phyloP scores from a whole-genome alignment of 768 basidiomycete genomes.

The Amanita molliuscula region DNA sequence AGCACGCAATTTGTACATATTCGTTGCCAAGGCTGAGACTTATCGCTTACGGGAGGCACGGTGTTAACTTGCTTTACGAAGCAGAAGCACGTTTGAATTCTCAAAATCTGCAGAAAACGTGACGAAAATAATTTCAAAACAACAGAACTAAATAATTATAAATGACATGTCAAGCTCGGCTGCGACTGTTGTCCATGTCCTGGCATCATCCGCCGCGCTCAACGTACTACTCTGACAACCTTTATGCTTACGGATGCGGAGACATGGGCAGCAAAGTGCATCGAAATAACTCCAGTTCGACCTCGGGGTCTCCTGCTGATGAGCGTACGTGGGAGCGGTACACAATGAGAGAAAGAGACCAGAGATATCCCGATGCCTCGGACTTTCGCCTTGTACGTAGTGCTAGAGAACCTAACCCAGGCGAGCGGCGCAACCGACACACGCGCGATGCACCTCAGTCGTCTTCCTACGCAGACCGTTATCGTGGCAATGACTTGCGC shows the following conservation, averaged over 20 bases:
- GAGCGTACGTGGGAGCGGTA: background rate
- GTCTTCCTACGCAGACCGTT: background rate
- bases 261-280: background rate
- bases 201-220: background rate
- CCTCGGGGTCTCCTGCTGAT: background rate
- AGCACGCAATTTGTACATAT: background rate
- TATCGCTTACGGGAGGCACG: background rate
- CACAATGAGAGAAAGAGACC: background rate
- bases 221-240: too few species aligned
- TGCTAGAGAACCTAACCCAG: background rate
- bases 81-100: background rate
- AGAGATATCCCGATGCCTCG: background rate
- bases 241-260: background rate
- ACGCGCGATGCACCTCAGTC: background rate
- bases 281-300: background rate
- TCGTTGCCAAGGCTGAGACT: background rate
- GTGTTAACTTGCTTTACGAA: background rate
- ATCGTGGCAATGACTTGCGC: background rate
- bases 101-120: too few species aligned
- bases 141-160: background rate
- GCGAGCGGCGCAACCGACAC: background rate
- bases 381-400: background rate
- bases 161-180: background rate
- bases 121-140: too few species aligned
- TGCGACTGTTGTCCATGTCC: background rate